phyloP scores from a whole-genome alignment of 2,329 filamentous ascomycete genomes.

The Ophiobolus disseminans region DNA sequence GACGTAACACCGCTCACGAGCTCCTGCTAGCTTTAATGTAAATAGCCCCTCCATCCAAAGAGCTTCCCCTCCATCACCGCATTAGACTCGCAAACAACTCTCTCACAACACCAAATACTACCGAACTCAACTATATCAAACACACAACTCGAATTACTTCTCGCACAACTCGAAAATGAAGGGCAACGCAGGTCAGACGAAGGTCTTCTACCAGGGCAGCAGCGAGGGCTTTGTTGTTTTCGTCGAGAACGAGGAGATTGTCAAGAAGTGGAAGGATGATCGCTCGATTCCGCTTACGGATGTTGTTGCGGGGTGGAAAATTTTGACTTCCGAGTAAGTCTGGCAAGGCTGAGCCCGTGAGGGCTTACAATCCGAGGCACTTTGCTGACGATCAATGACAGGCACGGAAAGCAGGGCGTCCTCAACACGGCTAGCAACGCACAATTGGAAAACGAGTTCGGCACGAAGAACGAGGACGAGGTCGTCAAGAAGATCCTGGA shows the following conservation, averaged over 20 bases:
- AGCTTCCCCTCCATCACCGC: constrained; percentile 31
- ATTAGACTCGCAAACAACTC: not conserved
- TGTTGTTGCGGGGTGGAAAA: constrained; percentile 86
- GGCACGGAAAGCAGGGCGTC: constrained; percentile 84
- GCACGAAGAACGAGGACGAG: constrained; percentile 78
- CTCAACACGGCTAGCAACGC: constrained; percentile 77
- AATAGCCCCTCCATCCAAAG: constrained; percentile 46
- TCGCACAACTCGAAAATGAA: constrained; percentile 35
- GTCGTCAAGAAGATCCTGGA: constrained; percentile 82
- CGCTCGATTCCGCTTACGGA: constrained; percentile 79
- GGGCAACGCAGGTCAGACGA: constrained; percentile 67
- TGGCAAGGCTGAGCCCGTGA: not conserved
- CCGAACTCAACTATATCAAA: constrained; percentile 1
- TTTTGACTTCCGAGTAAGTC: constrained; percentile 87
- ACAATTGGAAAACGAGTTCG: constrained; percentile 84
- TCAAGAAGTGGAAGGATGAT: constrained; percentile 84
- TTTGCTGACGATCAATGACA: constrained; percentile 46
- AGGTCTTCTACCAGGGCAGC: constrained; percentile 85
- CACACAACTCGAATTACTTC: constrained; percentile 2
- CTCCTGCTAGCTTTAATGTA: constrained; percentile 29
- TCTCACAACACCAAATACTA: constrained; percentile 1
- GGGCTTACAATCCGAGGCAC: not conserved
- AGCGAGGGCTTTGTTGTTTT: constrained; percentile 73
- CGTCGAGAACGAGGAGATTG: constrained; percentile 65
- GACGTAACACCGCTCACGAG: constrained; percentile 39